These are phyloP conservation scores for Kokia cookei DNA, from an alignment of 441 rosid species.

Conservation along the genomic window DNA sequence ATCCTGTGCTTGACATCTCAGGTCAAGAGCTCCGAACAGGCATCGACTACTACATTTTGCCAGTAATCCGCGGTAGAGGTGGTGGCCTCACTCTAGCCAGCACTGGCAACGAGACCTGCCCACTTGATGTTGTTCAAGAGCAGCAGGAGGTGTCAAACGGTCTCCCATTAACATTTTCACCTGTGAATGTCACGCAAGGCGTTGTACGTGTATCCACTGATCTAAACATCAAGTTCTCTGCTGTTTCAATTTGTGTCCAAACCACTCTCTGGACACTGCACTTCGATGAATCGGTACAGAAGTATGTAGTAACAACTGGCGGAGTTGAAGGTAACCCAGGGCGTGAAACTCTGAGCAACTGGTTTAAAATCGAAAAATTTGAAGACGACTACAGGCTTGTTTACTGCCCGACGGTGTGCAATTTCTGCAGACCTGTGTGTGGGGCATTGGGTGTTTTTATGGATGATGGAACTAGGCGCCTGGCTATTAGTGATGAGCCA, in stretches of 20 bases:
- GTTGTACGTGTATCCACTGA: conserved; percentile 36
- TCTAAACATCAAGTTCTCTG: conserved; percentile 39
- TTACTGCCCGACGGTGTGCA: conserved; percentile 50
- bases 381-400: conserved; percentile 41
- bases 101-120: conserved; percentile 25
- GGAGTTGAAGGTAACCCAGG: conserved; percentile 60
- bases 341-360: conserved; percentile 26
- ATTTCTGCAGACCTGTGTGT: conserved; percentile 23
- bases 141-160: conserved; percentile 27
- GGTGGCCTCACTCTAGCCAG: conserved; percentile 43
- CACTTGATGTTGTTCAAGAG: conserved; percentile 41
- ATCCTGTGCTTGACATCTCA: conserved; percentile 27
- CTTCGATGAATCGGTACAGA: conserved; percentile 22
- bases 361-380: conserved; percentile 50
- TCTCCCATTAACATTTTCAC: conserved; percentile 31
- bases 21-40: conserved; percentile 26
- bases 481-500: conserved; percentile 27
- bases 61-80: conserved; percentile 45
- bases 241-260: conserved; percentile 27
- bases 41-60: conserved; percentile 36
- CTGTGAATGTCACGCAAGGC: conserved; percentile 21
- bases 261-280: conserved; percentile 41
- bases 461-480: conserved; percentile 17
- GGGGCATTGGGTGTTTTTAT: conserved; percentile 26
- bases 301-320: conserved; percentile 32